Conservation (phyloP, 2,329 filamentous ascomycete species). For the Allantophomopsis cytisporea region DNA sequence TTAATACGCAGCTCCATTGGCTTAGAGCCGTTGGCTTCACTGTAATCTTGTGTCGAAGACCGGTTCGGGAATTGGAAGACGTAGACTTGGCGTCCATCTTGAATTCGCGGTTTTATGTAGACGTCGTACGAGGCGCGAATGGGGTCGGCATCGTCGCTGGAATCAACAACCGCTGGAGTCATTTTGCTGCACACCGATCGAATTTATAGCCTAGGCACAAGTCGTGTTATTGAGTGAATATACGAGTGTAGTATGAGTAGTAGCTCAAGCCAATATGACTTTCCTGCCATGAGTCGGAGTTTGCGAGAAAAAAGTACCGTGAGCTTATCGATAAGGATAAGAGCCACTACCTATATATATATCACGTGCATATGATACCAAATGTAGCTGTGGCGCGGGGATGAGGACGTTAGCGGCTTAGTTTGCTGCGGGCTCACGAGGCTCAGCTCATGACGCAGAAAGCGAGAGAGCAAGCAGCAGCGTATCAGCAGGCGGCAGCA, state of each 20-base stretch:
- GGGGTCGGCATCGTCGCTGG: slow-evolving; percentile 41
- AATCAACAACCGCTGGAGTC: not conserved
- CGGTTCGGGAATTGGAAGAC: slow-evolving; percentile 86
- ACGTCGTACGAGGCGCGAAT: slow-evolving; percentile 69
- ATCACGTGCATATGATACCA: not conserved
- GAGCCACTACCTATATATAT: not conserved
- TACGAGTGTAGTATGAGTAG: no score
- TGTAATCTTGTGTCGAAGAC: slow-evolving; percentile 42
- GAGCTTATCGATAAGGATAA: not conserved
- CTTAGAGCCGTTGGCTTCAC: slow-evolving; percentile 34
- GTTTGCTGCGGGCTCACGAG: not conserved
- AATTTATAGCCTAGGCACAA: no score
- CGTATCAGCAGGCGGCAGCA: not conserved
- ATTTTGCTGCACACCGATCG: no score
- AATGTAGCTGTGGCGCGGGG: no score
- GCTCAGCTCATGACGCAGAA: not conserved
- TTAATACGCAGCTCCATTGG: slow-evolving; percentile 75
- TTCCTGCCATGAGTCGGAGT: no score
- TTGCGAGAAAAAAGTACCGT: no score
- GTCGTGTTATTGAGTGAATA: no score
- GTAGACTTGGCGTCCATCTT: slow-evolving; percentile 51
- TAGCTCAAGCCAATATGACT: no score
- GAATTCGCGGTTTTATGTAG: slow-evolving; percentile 65
- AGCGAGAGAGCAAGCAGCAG: not conserved
- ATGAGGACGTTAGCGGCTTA: no score